Evolutionary conservation across 495 filamentous ascomycete species (phyloP).

Genomic region (Saxophila tyrrhenica): DNA sequence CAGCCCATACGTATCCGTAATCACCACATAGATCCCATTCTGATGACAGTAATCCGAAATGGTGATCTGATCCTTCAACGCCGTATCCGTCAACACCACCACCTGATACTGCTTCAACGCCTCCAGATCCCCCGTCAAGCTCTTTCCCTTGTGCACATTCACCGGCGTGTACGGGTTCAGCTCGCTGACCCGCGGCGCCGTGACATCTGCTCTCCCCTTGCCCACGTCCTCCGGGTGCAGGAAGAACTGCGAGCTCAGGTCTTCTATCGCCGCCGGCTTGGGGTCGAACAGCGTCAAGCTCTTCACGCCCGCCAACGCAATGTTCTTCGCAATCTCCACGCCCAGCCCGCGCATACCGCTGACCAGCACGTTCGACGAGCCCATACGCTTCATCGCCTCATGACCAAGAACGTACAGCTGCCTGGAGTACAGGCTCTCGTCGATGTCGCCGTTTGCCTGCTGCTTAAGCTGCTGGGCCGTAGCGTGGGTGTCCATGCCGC

Average conservation of each 20-base stretch:
- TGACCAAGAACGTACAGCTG: conserved; percentile 97
- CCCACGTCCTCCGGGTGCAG: conserved; percentile 79
- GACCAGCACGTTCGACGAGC: conserved; percentile 87
- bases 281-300: conserved; percentile 80
- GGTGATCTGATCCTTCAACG: conserved; percentile 62
- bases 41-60: conserved; percentile 88
- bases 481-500: conserved; percentile 73
- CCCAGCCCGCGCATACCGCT: conserved; percentile 87
- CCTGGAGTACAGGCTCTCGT: conserved; percentile 93
- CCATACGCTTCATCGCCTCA: conserved; percentile 99
- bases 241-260: conserved; percentile 96
- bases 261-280: conserved; percentile 65
- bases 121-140: conserved; percentile 56
- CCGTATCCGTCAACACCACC: conserved; percentile 76
- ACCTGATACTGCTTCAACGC: conserved; percentile 81
- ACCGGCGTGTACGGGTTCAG: conserved; percentile 95
- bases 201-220: conserved; percentile 76
- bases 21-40: conserved; percentile 81
- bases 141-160: conserved; percentile 53
- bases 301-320: conserved; percentile 91
- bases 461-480: conserved; percentile 44
- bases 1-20: conserved; percentile 79
- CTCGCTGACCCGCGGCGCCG: conserved; percentile 80
- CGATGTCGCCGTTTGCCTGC: conserved; percentile 52
- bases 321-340: conserved; percentile 98